phyloP scores from a whole-genome alignment of 108 stramenopile genomes.

The Nitzschia sp. region DNA sequence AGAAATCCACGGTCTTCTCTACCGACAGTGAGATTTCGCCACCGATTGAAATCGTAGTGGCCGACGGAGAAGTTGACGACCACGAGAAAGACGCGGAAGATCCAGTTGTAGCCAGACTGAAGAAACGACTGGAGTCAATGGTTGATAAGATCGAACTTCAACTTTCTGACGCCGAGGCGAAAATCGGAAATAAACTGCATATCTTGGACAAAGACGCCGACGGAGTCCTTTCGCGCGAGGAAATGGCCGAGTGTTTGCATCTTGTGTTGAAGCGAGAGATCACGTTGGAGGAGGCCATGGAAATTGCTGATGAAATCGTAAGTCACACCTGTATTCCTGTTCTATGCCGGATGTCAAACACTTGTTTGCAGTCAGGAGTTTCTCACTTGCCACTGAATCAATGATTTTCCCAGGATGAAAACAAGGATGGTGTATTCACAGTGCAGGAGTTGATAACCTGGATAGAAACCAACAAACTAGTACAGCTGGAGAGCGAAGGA shows the following conservation, averaged over 20 bases:
- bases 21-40: constrained; percentile 25
- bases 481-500: constrained; percentile 83
- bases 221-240: constrained; percentile 83
- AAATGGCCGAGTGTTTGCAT: constrained; percentile 79
- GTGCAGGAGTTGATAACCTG: constrained; percentile 78
- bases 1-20: constrained; percentile 49
- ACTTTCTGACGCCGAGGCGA: constrained; percentile 82
- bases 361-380: no score
- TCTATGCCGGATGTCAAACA: no score
- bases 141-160: constrained; percentile 91
- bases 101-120: constrained; percentile 61
- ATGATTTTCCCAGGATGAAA: constrained; percentile 50
- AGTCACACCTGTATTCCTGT: constrained; percentile 9
- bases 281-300: constrained; percentile 79
- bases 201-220: constrained; percentile 96
- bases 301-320: constrained; percentile 78
- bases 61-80: constrained; percentile 12
- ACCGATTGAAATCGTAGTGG: constrained; percentile 1
- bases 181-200: constrained; percentile 95
- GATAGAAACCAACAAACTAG: constrained; percentile 80
- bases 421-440: constrained; percentile 75
- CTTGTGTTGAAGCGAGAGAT: constrained; percentile 78
- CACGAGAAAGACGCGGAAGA: constrained; percentile 49
- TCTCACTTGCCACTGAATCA: not conserved
- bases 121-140: constrained; percentile 86